Conservation (phyloP, 2,329 filamentous ascomycete species). For the Penicillium sp. region DNA sequence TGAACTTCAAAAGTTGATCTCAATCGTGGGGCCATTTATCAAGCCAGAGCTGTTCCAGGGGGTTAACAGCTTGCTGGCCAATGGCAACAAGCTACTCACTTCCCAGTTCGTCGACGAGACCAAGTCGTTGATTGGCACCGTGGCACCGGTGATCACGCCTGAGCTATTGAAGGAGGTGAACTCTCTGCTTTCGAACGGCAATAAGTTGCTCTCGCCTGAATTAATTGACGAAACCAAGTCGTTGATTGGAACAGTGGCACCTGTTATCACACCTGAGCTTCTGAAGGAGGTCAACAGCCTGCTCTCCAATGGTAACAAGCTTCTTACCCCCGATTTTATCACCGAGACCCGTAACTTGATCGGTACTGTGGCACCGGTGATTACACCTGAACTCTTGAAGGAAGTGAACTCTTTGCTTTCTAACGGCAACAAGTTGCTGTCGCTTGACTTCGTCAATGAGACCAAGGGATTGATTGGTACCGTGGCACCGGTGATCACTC, state of each 20-base stretch:
- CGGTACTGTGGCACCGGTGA: conserved; percentile 16
- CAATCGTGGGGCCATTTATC: conserved; percentile 15
- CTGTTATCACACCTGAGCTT: conserved; percentile 16
- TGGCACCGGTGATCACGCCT: conserved; percentile 26
- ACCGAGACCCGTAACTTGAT: conserved; percentile 10
- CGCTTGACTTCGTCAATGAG: conserved; percentile 25
- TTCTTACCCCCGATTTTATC: conserved; percentile 7
- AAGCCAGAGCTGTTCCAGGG: conserved; percentile 21
- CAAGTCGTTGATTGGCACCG: conserved; percentile 19
- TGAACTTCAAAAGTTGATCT: conserved; percentile 13
- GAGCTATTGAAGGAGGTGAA: conserved; percentile 26
- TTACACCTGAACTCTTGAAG: conserved; percentile 20
- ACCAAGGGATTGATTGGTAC: conserved; percentile 22
- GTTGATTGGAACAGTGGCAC: conserved; percentile 21
- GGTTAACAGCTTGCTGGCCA: conserved; percentile 19
- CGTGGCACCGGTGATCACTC: conserved; percentile 21
- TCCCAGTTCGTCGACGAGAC: conserved; percentile 32
- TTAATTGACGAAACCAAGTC: conserved; percentile 27
- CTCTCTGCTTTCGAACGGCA: conserved; percentile 26
- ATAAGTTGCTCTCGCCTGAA: conserved; percentile 32
- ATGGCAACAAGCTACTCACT: conserved; percentile 32
- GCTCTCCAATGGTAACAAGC: conserved; percentile 12
- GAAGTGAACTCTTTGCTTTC: conserved; percentile 18
- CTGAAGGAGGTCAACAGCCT: conserved; percentile 2
- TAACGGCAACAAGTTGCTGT: conserved; percentile 31